phyloP scores from a whole-genome alignment of 176 grass and related monocot genomes.

The Neostapfia colusana region DNA sequence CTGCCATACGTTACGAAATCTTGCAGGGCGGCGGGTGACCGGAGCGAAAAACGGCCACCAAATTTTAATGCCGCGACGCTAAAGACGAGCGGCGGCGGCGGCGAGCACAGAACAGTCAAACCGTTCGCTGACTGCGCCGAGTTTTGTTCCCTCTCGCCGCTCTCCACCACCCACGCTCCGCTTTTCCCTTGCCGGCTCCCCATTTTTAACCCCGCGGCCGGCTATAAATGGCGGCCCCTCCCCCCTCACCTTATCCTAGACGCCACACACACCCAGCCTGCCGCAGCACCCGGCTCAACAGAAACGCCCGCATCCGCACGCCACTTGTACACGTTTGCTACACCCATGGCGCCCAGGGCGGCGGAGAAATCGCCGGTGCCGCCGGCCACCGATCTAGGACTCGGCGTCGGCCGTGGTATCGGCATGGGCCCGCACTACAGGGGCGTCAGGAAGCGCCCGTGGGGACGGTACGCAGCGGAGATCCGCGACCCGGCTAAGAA shows the following conservation, averaged over 20 bases:
- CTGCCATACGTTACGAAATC: conserved; percentile 10
- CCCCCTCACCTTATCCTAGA: conserved; percentile 34
- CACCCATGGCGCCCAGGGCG: conserved; percentile 44
- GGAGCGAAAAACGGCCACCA: conserved; percentile 22
- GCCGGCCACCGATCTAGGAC: conserved; percentile 23
- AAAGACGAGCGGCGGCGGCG: conserved; percentile 55
- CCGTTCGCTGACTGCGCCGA: conserved; percentile 67
- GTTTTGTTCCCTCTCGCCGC: conserved; percentile 62
- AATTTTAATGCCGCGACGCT: conserved; percentile 49
- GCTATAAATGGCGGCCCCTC: conserved; percentile 41
- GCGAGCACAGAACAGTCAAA: conserved; percentile 72
- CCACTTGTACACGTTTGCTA: conserved; percentile 9
- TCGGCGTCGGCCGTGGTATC: conserved; percentile 10
- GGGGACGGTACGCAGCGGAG: conserved; percentile 88
- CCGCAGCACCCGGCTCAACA: conserved; percentile 22
- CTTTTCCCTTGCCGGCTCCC: conserved; percentile 27
- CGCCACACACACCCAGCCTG: conserved; percentile 13
- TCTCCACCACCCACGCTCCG: conserved; percentile 52
- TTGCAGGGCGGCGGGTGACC: background rate
- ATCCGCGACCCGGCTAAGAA: conserved; percentile 97
- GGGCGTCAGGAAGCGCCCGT: conserved; percentile 84
- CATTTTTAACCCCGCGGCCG: conserved; percentile 39
- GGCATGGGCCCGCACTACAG: conserved; percentile 54
- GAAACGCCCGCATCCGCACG: conserved; percentile 17
- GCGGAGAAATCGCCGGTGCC: conserved; percentile 34